Evolutionary conservation across 805 yeast species (phyloP).

Genomic region (Schwanniomyces sp.): DNA sequence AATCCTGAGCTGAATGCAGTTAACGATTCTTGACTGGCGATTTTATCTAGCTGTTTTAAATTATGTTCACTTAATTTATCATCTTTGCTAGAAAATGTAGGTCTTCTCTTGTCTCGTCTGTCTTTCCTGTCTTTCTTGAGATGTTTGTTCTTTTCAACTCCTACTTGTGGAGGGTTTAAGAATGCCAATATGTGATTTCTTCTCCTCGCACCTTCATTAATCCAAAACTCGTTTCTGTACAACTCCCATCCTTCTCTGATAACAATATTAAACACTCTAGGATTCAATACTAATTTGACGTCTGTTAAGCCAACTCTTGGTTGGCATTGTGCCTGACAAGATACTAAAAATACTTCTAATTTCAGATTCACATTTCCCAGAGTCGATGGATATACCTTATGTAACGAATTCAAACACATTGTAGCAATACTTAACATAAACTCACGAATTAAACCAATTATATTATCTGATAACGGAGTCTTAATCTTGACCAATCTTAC

Average conservation of each 20-base stretch:
- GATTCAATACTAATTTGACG: slow-evolving; percentile 76
- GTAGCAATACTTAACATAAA: slow-evolving; percentile 29
- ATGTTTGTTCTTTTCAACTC: slow-evolving; percentile 23
- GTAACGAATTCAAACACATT: slow-evolving; percentile 28
- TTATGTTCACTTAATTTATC: slow-evolving; percentile 15
- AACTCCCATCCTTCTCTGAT: slow-evolving; percentile 93
- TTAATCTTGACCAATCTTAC: slow-evolving; percentile 68
- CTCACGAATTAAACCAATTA: slow-evolving; percentile 38
- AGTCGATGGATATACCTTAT: slow-evolving; percentile 34
- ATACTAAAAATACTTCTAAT: slow-evolving; percentile 38
- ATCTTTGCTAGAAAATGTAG: slow-evolving; percentile 10
- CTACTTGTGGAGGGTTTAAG: slow-evolving; percentile 11
- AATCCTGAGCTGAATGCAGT: slow-evolving; percentile 5
- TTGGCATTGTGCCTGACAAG: slow-evolving; percentile 47
- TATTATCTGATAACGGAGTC: slow-evolving; percentile 30
- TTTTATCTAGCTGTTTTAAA: slow-evolving; percentile 9
- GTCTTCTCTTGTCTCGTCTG: slow-evolving; percentile 37
- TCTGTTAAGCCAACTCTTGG: slow-evolving; percentile 70
- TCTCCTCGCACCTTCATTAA: slow-evolving; percentile 71
- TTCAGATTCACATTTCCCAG: slow-evolving; percentile 28
- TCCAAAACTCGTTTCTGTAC: slow-evolving; percentile 92
- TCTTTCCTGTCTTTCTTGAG: slow-evolving; percentile 39
- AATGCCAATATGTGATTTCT: slow-evolving; percentile 36
- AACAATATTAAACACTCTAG: slow-evolving; percentile 79
- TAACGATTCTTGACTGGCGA: not conserved